phyloP scores from a whole-genome alignment of 495 filamentous ascomycete genomes.

The Articulospora tetracladia region DNA sequence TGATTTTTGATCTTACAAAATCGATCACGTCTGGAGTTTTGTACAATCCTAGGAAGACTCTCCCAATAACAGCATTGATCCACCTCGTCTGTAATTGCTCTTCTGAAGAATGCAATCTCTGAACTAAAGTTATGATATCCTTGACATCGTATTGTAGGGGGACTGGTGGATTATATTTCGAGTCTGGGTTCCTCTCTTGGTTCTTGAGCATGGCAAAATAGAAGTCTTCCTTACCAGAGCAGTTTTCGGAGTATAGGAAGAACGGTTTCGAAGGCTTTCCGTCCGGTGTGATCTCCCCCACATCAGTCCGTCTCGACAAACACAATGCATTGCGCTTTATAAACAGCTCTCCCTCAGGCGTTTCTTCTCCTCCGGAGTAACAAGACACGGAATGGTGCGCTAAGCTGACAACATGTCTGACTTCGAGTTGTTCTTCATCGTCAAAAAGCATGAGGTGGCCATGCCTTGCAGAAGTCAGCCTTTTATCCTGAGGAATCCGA shows the following conservation, averaged over 20 bases:
- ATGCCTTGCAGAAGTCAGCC: slow-evolving; percentile 54
- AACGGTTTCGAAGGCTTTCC: slow-evolving; percentile 70
- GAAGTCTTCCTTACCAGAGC: slow-evolving; percentile 96
- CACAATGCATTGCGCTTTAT: slow-evolving; percentile 94
- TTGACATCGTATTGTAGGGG: slow-evolving; percentile 78
- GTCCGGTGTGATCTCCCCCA: slow-evolving; percentile 48
- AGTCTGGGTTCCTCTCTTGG: slow-evolving; percentile 61
- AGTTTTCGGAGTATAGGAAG: slow-evolving; percentile 89
- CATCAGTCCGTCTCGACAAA: slow-evolving; percentile 65
- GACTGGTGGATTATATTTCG: slow-evolving; percentile 56
- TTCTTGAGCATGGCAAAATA: slow-evolving; percentile 89
- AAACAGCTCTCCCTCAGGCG: slow-evolving; percentile 89
- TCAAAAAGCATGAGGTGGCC: slow-evolving; percentile 98
- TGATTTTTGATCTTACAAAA: slow-evolving; percentile 77
- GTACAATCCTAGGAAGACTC: slow-evolving; percentile 83
- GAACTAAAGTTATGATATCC: slow-evolving; percentile 82
- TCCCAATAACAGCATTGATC: slow-evolving; percentile 87
- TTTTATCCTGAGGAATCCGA: not conserved
- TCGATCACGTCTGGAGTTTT: slow-evolving; percentile 78
- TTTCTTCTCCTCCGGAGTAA: slow-evolving; percentile 74
- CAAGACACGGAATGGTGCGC: slow-evolving; percentile 83
- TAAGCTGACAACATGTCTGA: slow-evolving; percentile 90
- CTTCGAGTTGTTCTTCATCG: slow-evolving; percentile 81
- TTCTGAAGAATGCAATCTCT: slow-evolving; percentile 86
- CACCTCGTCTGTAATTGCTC: slow-evolving; percentile 89